Evolutionary conservation across 345 rosid species (phyloP).

Genomic region (Garcia nutans): DNA sequence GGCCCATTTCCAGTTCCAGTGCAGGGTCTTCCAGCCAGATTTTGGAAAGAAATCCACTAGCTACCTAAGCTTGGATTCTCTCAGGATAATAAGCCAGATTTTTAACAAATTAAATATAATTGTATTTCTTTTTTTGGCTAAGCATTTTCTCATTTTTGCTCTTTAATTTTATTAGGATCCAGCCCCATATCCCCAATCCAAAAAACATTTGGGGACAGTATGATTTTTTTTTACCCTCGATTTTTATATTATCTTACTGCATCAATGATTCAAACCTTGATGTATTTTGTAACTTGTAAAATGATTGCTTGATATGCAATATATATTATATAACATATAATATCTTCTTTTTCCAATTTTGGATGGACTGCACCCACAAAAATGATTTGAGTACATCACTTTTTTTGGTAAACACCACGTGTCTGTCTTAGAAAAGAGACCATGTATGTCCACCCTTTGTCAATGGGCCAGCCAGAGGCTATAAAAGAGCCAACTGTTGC

Average conservation of each 20-base stretch:
- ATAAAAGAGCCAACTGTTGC: conserved; percentile 17
- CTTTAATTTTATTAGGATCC: neutral
- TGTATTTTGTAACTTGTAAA: conserved; percentile 4
- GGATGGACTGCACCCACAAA: neutral
- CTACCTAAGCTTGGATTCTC: neutral
- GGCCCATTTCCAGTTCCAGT: conserved; percentile 76
- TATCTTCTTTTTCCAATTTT: neutral
- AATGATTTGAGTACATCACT: neutral
- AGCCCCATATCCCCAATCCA: conserved; percentile 15
- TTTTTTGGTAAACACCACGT: neutral
- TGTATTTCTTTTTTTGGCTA: neutral
- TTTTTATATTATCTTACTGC: neutral
- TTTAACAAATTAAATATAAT: neutral
- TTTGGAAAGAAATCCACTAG: conserved; percentile 45
- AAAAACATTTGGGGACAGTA: conserved; percentile 12
- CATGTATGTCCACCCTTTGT: neutral
- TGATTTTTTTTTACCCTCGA: neutral
- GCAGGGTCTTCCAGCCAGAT: conserved; percentile 70
- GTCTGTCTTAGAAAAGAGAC: conserved; percentile 7
- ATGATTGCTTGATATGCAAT: neutral
- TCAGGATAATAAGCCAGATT: neutral
- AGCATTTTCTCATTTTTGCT: conserved; percentile 7
- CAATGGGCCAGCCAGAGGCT: conserved; percentile 17
- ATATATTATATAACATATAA: neutral
- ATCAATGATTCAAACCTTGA: neutral